Evolutionary conservation across 2,329 filamentous ascomycete species (phyloP).

Genomic region (Westerdykella aurantiaca): DNA sequence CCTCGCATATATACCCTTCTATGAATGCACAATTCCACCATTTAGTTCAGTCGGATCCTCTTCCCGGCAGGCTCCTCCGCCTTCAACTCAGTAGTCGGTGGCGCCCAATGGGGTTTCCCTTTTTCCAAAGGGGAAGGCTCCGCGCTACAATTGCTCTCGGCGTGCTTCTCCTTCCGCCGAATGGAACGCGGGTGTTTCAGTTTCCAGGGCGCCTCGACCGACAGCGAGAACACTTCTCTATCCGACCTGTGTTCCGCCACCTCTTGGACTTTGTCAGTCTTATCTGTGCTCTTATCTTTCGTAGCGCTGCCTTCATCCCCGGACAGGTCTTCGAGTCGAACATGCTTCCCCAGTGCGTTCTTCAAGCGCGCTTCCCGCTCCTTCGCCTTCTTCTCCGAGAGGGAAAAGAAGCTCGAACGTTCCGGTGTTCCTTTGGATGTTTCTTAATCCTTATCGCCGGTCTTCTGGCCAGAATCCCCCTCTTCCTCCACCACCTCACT

Average conservation of each 20-base stretch:
- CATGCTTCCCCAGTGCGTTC: conserved; percentile 11
- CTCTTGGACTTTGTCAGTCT: conserved; percentile 10
- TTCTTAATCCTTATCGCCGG: conserved; percentile 4
- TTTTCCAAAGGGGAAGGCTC: conserved; percentile 1
- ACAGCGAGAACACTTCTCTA: conserved; percentile 32
- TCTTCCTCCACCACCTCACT: conserved; percentile 56
- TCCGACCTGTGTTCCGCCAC: conserved; percentile 14
- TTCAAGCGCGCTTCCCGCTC: conserved; percentile 13
- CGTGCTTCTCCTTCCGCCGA: neutral
- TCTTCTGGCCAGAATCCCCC: conserved; percentile 11
- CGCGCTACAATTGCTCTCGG: too few species aligned
- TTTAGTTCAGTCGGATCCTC: conserved; percentile 18
- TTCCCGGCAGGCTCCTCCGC: conserved; percentile 19
- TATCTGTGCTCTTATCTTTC: conserved; percentile 1
- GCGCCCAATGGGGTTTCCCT: conserved; percentile 18
- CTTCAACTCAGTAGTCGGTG: conserved; percentile 3
- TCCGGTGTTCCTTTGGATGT: neutral
- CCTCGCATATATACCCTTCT: too few species aligned
- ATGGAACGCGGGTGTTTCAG: conserved; percentile 16
- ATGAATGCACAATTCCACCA: too few species aligned
- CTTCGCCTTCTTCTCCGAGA: conserved; percentile 18
- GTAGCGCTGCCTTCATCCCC: conserved; percentile 4
- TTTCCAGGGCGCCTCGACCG: conserved; percentile 29
- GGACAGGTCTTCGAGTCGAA: conserved; percentile 9
- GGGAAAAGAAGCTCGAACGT: conserved; percentile 22